These are phyloP conservation scores for Xylariaceae sp. DNA, from an alignment of 2,329 filamentous ascomycete genomes.

Conservation along the genomic window DNA sequence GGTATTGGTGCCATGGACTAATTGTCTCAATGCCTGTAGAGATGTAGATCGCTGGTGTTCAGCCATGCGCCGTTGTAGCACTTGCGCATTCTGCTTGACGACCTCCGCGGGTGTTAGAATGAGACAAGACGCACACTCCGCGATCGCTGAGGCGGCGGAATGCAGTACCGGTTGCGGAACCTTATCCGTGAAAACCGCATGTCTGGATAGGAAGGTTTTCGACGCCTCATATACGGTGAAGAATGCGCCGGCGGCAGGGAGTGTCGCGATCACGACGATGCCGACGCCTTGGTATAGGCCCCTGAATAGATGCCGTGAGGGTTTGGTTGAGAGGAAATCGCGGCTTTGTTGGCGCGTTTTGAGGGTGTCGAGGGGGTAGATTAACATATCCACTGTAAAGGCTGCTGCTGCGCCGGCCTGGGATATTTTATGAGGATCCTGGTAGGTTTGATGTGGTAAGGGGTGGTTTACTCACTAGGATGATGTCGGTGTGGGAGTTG, in stretches of 20 bases:
- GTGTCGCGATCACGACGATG: conserved; percentile 75
- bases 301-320: conserved; percentile 47
- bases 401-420: conserved; percentile 82
- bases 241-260: conserved; percentile 80
- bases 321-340: conserved; percentile 59
- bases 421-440: conserved; percentile 3
- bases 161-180: conserved; percentile 67
- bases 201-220: conserved; percentile 56
- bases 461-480: conserved; percentile 25
- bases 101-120: conserved; percentile 87
- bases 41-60: conserved; percentile 37
- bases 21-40: conserved; percentile 44
- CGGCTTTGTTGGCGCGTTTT: conserved; percentile 82
- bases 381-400: conserved; percentile 76
- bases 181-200: conserved; percentile 42
- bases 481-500: conserved; percentile 28
- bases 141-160: conserved; percentile 65
- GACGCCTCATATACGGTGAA: conserved; percentile 83
- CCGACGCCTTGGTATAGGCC: conserved; percentile 85
- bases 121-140: conserved; percentile 78
- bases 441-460: neutral
- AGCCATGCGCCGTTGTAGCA: conserved; percentile 47
- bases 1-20: conserved; percentile 47
- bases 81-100: conserved; percentile 90
- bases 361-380: conserved; percentile 84